These are phyloP conservation scores for Zoysia pacifica DNA, from an alignment of 176 grass and related monocot genomes.

Conservation along the genomic window DNA sequence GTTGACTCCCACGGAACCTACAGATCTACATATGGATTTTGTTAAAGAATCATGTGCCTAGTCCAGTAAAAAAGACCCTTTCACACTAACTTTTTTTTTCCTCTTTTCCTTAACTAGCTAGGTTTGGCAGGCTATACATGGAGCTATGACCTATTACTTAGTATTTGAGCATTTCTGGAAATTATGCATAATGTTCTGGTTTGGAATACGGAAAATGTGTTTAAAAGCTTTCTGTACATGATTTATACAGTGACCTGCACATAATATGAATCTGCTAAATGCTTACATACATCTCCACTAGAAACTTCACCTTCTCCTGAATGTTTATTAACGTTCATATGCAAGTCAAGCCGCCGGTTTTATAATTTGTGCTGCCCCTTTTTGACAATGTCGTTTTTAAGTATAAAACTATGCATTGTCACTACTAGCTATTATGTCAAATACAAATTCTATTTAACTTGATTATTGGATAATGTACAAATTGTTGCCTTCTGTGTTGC, in stretches of 20 bases:
- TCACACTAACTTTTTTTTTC: neutral
- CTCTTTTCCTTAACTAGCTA: neutral
- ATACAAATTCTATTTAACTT: neutral
- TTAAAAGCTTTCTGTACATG: slow-evolving; percentile 11
- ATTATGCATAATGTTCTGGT: neutral
- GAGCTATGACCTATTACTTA: neutral
- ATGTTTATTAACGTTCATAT: neutral
- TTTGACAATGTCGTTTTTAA: neutral
- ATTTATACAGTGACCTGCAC: neutral
- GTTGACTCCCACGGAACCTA: slow-evolving; percentile 9
- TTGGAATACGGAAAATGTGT: neutral
- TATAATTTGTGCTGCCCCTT: neutral
- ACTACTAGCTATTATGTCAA: neutral
- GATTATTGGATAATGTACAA: neutral
- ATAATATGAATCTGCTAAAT: neutral
- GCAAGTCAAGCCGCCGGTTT: neutral
- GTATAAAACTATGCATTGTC: neutral
- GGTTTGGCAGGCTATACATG: neutral
- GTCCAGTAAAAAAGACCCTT: slow-evolving; percentile 5
- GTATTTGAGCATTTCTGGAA: neutral
- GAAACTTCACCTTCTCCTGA: neutral
- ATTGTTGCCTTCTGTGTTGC: neutral
- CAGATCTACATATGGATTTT: slow-evolving; percentile 23
- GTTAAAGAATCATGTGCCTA: neutral
- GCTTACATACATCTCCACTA: slow-evolving; percentile 4